A percentile compares a stretch with the other conserved stretches of the same genome.
Conservation (phyloP, 2,329 filamentous ascomycete genomes). For the Colletotrichum zoysiae region DNA sequence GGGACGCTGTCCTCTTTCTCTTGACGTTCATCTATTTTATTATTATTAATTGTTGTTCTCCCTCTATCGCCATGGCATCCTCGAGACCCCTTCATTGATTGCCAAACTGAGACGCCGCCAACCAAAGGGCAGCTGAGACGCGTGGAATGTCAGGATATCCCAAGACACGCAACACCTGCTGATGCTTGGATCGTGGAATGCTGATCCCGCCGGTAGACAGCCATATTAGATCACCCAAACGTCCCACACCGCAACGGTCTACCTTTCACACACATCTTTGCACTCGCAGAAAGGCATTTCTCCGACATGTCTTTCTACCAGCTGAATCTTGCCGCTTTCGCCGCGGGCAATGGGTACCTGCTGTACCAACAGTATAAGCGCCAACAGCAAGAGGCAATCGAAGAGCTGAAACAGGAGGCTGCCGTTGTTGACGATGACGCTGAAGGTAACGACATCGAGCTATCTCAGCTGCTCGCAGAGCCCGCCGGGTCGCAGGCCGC, state of each 20-base stretch:
- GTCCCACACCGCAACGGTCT: neutral
- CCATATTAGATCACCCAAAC: slow-evolving; percentile 22
- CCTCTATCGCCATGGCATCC: neutral
- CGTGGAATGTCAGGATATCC: slow-evolving; percentile 25
- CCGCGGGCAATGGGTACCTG: slow-evolving; percentile 44
- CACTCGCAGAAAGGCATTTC: neutral
- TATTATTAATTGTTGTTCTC: neutral
- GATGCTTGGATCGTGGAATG: slow-evolving; percentile 26
- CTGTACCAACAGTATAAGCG: slow-evolving; percentile 45
- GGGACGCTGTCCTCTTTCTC: neutral
- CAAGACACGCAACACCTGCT: slow-evolving; percentile 25
- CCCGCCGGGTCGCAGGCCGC: slow-evolving; percentile 31
- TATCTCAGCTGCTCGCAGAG: slow-evolving; percentile 24
- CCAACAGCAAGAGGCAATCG: slow-evolving; percentile 23
- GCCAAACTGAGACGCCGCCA: slow-evolving; percentile 1
- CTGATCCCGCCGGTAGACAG: slow-evolving; percentile 5
- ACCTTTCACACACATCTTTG: neutral
- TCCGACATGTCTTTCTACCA: slow-evolving; percentile 45
- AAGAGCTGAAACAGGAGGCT: slow-evolving; percentile 35
- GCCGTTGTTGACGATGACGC: slow-evolving; percentile 21
- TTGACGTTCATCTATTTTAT: neutral
- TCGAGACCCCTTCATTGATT: slow-evolving; percentile 1
- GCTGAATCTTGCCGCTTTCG: slow-evolving; percentile 45
- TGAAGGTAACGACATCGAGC: slow-evolving; percentile 32
- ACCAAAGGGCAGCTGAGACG: slow-evolving; percentile 36